Conservation (phyloP, 352 stramenopile genomes). For the Elongisporangium senticosum region DNA sequence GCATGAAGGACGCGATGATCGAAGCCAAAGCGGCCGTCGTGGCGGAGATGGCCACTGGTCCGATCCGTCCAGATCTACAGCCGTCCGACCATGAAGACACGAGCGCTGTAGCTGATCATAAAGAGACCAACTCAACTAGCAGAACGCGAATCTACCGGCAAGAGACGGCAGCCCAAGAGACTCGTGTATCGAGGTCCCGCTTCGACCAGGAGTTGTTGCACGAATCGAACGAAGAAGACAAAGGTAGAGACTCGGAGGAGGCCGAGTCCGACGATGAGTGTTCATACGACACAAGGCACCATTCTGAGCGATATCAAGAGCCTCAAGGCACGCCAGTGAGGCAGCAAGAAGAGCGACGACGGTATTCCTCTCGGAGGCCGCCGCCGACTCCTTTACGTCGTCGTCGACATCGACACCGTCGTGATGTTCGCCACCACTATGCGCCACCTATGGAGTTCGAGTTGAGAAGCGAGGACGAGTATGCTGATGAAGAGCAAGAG, state of each 20-base stretch:
- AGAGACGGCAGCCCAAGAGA: background rate
- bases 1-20: constrained; percentile 37
- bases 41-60: background rate
- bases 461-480: background rate
- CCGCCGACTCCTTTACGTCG: background rate
- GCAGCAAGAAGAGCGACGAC: background rate
- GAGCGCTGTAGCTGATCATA: background rate
- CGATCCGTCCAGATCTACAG: background rate
- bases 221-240: background rate
- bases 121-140: background rate
- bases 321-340: background rate
- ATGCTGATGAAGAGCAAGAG: background rate
- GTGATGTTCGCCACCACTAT: background rate
- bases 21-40: constrained; percentile 9
- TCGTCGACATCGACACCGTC: background rate
- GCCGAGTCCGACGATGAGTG: background rate
- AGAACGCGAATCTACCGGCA: background rate
- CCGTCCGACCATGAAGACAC: constrained; percentile 1
- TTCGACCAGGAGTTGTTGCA: background rate
- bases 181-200: background rate
- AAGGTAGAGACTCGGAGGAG: background rate
- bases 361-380: background rate
- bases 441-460: background rate
- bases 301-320: background rate
- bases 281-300: background rate